Conservation (phyloP, 2,329 filamentous ascomycete genomes). For the Fusarium illudens region DNA sequence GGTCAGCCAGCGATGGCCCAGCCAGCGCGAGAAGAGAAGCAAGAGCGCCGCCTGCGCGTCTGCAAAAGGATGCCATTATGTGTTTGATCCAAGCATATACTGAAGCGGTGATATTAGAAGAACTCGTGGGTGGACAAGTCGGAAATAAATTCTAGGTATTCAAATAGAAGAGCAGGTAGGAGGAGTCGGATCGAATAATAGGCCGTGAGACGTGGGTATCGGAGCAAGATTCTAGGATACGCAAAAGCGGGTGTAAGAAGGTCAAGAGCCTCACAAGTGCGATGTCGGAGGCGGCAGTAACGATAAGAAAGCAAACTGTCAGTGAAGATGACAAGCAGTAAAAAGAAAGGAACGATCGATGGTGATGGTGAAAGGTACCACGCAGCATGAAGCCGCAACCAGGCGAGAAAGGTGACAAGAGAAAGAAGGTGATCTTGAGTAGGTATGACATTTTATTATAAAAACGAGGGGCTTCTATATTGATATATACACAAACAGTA, state of each 20-base stretch:
- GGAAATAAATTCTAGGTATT: not conserved
- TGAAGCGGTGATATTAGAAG: not conserved
- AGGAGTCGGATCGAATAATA: not conserved
- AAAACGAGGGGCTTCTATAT: not conserved
- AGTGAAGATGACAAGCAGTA: too few species aligned
- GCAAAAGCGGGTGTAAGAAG: conserved; percentile 1
- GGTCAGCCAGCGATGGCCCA: conserved; percentile 38
- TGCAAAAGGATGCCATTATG: conserved; percentile 17
- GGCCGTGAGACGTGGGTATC: not conserved
- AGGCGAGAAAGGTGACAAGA: not conserved
- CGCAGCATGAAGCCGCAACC: not conserved
- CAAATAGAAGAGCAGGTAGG: not conserved
- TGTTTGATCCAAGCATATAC: not conserved
- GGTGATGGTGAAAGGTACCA: not conserved
- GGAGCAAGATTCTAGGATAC: conserved; percentile 1
- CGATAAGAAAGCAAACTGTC: not conserved
- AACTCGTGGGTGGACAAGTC: not conserved
- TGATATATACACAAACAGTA: conserved; percentile 4
- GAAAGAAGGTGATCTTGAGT: not conserved
- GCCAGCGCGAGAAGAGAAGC: conserved; percentile 4
- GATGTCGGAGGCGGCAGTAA: not conserved
- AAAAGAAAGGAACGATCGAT: conserved; percentile 5
- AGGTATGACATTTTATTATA: not conserved
- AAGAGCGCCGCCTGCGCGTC: conserved; percentile 4
- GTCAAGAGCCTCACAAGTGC: conserved; percentile 6